Percentiles rank a stretch among this genome's conserved stretches.
Evolutionary conservation across 2,329 filamentous ascomycete species (phyloP).

Genomic region (Arthroderma uncinatum): DNA sequence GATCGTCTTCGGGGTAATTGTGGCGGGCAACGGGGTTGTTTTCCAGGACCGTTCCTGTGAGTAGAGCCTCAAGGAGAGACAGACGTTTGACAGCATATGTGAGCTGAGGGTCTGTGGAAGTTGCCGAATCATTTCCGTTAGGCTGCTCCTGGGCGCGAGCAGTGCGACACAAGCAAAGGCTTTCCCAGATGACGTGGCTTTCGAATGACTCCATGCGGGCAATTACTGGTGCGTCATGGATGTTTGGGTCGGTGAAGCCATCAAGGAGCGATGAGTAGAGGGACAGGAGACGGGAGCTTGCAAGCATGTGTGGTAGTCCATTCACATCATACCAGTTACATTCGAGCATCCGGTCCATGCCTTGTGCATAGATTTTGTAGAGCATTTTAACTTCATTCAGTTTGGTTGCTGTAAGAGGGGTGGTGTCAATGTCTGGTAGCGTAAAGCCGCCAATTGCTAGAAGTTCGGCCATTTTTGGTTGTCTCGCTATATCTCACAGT

Average conservation of each 20-base stretch:
- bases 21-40: slow-evolving; percentile 35
- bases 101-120: slow-evolving; percentile 44
- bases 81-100: slow-evolving; percentile 59
- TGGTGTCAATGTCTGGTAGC: slow-evolving; percentile 45
- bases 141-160: slow-evolving; percentile 22
- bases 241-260: slow-evolving; percentile 32
- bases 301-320: slow-evolving; percentile 43
- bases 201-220: slow-evolving; percentile 43
- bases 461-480: slow-evolving; percentile 63
- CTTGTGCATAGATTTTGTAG: slow-evolving; percentile 64
- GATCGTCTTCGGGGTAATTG: slow-evolving; percentile 13
- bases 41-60: slow-evolving; percentile 58
- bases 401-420: slow-evolving; percentile 33
- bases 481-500: slow-evolving; percentile 40
- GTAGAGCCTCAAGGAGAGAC: slow-evolving; percentile 61
- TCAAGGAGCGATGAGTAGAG: slow-evolving; percentile 56
- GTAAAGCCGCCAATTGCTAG: slow-evolving; percentile 52
- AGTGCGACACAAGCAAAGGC: slow-evolving; percentile 44
- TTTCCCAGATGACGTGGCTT: slow-evolving; percentile 49
- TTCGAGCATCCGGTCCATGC: slow-evolving; percentile 67
- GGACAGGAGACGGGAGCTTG: slow-evolving; percentile 50
- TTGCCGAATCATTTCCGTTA: slow-evolving; percentile 26
- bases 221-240: slow-evolving; percentile 28
- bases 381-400: slow-evolving; percentile 60
- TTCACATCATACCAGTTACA: slow-evolving; percentile 64